These are phyloP conservation scores for Pseudogymnoascus sp. DNA, from an alignment of 2,329 filamentous ascomycete species.

Conservation along the genomic window DNA sequence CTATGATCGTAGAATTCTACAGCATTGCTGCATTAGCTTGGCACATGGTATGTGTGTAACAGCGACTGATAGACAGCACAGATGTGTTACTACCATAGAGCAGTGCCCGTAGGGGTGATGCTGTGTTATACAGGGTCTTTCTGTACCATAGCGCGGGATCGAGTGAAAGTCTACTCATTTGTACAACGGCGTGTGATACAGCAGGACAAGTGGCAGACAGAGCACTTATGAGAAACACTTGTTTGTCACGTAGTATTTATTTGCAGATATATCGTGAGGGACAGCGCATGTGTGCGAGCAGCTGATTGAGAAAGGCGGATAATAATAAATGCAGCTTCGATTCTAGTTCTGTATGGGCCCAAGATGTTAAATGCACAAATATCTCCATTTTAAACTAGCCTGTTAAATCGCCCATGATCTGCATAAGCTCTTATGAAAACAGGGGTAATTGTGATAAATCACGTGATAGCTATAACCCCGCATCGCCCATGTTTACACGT, in stretches of 20 bases:
- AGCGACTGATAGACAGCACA: background rate
- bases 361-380: background rate
- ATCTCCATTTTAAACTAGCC: background rate
- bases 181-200: background rate
- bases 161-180: background rate
- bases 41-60: background rate
- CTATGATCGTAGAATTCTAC: background rate
- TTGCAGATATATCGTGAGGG: background rate
- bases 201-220: background rate
- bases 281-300: background rate
- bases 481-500: background rate
- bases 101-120: too few relatives aligned
- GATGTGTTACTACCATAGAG: background rate
- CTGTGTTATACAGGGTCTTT: too few relatives aligned
- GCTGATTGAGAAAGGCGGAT: background rate
- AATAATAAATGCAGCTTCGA: background rate
- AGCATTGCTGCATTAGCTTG: background rate
- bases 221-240: background rate
- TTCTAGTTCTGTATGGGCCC: background rate
- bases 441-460: background rate
- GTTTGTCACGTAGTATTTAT: background rate
- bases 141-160: background rate
- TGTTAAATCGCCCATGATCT: background rate
- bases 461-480: background rate
- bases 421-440: background rate